Evolutionary conservation across 257 asterid species (phyloP).

Genomic region (Forsythia suspensa): DNA sequence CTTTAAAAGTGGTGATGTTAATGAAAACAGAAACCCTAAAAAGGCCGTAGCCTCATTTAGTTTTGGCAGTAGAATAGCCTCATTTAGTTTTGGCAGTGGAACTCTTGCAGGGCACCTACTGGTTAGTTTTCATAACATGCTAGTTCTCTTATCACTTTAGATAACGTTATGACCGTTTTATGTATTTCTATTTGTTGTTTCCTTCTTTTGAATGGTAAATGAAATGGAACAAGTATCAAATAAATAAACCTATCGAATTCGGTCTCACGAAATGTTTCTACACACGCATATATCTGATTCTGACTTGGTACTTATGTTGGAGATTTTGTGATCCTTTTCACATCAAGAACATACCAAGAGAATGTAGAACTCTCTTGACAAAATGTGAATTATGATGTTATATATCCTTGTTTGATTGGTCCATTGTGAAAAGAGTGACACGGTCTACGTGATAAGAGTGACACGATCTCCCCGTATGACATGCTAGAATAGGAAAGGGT

Average conservation of each 20-base stretch:
- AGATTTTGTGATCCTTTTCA: not conserved
- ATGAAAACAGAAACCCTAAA: slow-evolving; percentile 40
- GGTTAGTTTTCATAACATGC: slow-evolving; percentile 42
- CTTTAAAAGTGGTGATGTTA: slow-evolving; percentile 68
- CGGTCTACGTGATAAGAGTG: too few species aligned
- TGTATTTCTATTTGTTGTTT: slow-evolving; percentile 1
- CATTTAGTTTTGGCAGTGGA: slow-evolving; percentile 85
- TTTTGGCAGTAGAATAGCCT: slow-evolving; percentile 85
- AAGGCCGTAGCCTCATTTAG: slow-evolving; percentile 58
- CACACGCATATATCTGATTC: not conserved
- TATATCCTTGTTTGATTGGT: not conserved
- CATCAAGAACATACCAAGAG: not conserved
- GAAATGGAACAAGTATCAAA: not conserved
- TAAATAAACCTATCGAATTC: not conserved
- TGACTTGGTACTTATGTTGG: not conserved
- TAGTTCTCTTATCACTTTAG: not conserved
- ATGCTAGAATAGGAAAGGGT: not conserved
- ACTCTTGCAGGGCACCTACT: slow-evolving; percentile 91
- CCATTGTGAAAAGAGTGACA: not conserved
- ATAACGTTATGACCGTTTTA: not conserved
- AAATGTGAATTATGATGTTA: not conserved
- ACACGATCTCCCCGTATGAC: not conserved
- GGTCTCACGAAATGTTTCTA: not conserved
- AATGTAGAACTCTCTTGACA: not conserved
- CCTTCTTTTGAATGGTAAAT: not conserved